Evolutionary conservation across 495 filamentous ascomycete species (phyloP).

Genomic region (Penicillium maclennaniae): DNA sequence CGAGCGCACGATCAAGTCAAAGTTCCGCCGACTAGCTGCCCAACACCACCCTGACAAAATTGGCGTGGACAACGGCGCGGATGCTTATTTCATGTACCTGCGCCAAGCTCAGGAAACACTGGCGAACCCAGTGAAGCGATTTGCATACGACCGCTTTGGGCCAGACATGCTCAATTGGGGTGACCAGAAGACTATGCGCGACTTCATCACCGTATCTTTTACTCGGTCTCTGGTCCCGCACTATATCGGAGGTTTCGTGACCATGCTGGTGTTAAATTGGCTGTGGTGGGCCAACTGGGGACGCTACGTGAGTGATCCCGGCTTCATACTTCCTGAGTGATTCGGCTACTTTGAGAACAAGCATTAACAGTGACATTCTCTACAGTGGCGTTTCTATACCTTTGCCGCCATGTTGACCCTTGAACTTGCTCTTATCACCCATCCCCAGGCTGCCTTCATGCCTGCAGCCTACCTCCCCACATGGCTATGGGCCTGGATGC

Average conservation of each 20-base stretch:
- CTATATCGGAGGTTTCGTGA: constrained; percentile 59
- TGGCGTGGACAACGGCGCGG: constrained; percentile 28
- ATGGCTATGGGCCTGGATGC: constrained; percentile 53
- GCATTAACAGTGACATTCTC: constrained; percentile 2
- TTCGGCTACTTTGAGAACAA: background rate
- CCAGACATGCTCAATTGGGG: constrained; percentile 67
- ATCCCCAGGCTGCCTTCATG: constrained; percentile 46
- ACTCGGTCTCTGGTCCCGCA: constrained; percentile 52
- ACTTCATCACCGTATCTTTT: constrained; percentile 66
- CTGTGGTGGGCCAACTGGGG: constrained; percentile 82
- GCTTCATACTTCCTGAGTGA: constrained; percentile 19
- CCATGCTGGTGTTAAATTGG: constrained; percentile 65
- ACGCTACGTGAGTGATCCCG: constrained; percentile 47
- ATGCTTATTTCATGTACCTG: constrained; percentile 73
- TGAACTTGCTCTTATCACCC: constrained; percentile 69
- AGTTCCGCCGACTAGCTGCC: constrained; percentile 79
- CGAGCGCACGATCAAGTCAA: constrained; percentile 75
- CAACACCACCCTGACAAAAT: constrained; percentile 89
- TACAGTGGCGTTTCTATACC: constrained; percentile 80
- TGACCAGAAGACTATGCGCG: constrained; percentile 64
- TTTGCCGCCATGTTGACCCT: constrained; percentile 65
- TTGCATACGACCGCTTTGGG: constrained; percentile 92
- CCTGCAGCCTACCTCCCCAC: constrained; percentile 30
- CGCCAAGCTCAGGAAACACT: constrained; percentile 83
- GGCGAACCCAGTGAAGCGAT: constrained; percentile 70